phyloP scores from a whole-genome alignment of 1,284 basidiomycete genomes.

The Grifola frondosa region DNA sequence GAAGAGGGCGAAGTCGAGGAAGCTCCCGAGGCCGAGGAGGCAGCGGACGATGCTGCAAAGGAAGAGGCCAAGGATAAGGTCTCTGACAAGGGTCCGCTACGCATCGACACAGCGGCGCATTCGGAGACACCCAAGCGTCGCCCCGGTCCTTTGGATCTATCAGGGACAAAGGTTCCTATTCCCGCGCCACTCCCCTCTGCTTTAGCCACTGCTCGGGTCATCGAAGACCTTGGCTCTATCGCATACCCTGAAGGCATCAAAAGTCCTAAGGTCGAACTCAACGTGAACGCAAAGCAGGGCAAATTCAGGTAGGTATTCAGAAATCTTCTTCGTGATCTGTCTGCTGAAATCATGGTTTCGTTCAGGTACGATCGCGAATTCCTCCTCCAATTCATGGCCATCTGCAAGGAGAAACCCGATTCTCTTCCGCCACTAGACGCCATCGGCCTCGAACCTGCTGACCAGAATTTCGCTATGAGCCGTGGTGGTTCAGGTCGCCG shows the following conservation, averaged over 20 bases:
- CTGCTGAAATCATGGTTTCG: neutral
- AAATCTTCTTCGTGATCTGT: slow-evolving; percentile 5
- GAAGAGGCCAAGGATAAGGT: slow-evolving; percentile 39
- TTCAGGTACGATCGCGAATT: slow-evolving; percentile 94
- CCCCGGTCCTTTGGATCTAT: slow-evolving; percentile 76
- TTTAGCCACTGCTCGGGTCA: slow-evolving; percentile 72
- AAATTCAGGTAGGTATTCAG: slow-evolving; percentile 77
- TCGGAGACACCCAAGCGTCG: slow-evolving; percentile 43
- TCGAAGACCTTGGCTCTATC: slow-evolving; percentile 80
- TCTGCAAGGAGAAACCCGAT: slow-evolving; percentile 95
- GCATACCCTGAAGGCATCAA: slow-evolving; percentile 83
- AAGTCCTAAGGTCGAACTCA: slow-evolving; percentile 86
- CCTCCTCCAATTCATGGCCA: slow-evolving; percentile 93
- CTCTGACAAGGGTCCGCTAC: slow-evolving; percentile 48
- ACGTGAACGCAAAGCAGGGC: slow-evolving; percentile 80
- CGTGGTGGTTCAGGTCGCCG: slow-evolving; percentile 65
- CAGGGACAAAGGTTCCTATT: slow-evolving; percentile 43
- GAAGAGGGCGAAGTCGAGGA: slow-evolving; percentile 40
- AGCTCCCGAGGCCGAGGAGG: slow-evolving; percentile 33
- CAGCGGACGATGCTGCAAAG: slow-evolving; percentile 30
- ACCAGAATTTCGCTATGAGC: slow-evolving; percentile 52
- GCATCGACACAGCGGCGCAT: slow-evolving; percentile 56
- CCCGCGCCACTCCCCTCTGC: slow-evolving; percentile 60
- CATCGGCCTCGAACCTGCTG: slow-evolving; percentile 84
- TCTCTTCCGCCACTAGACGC: slow-evolving; percentile 87